Base-by-base conservation (phyloP, 2,329 filamentous ascomycete genomes). In the Trichoderma sp. region DNA sequence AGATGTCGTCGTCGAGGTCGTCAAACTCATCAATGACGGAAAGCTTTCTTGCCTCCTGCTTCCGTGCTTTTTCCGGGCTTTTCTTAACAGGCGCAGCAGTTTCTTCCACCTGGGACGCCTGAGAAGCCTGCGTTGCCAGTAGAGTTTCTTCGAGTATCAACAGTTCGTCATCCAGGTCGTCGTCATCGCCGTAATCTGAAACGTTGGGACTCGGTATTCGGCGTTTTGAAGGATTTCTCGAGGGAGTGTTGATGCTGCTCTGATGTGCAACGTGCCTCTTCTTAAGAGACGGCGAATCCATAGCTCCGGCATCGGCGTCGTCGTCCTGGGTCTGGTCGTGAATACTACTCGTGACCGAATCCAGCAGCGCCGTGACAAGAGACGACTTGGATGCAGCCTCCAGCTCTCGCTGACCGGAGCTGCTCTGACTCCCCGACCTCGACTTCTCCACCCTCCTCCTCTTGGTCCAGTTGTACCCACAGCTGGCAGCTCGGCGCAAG, bases 401-500 rank as follows among this genome's bases (percentile, higher is more conserved):
- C 68, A 77, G 79, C 66, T 80, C 76, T 71, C 76, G 74, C 67
- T 72, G 73, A 47, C 76, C 71, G 44, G 71, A 72, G 62, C 73
- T 74, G 39, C 70, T 68, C 51, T 76, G 73, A 41, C 73, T 73
- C 3, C 75, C 75, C 0, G 75, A 72, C 58, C 79, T 82, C 15
- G 78, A 75, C 41, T 80, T 81, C 57, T 87, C 84, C 7, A 86
- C 72, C 69, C 83, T 89, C 69, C 88, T 83, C 68, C 88, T 82
- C 75, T 93, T 93, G 1, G 89, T 88, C 83, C 89, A 91, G 69
- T 90, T 85, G 26, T 84, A 81, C 19, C 88, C 89, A 72, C 88
- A 90, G 73, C 89, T 92, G 66, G 88, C 83, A 2, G 89, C 83
- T 69, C 89, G 84, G 70, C 88, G 83, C 48, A 92, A 75, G 5